Evolutionary conservation across 371 early-diverging fungal species (phyloP), one percentile per base, ranked within the genome.

Genomic region (Rhizopus arrhizus): DNA sequence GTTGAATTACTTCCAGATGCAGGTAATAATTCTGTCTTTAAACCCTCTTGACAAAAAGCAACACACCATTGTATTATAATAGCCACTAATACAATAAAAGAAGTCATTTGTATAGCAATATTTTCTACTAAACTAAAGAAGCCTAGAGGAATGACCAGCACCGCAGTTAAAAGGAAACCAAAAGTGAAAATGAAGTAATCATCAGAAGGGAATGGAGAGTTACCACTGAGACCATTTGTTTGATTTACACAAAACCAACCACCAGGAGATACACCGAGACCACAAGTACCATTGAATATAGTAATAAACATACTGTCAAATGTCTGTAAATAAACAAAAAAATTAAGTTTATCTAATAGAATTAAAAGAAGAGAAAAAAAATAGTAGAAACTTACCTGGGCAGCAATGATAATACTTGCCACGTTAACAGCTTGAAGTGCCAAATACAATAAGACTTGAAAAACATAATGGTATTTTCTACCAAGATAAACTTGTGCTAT

Each of bases 371-470:
- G 28, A 13, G 9, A 28, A 46, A 35, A 33, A 13, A n/a, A 28
- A 46, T 22, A 11, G 7, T 35, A 12, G 5, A 15, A 15, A 10
- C 15, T 51, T 59, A 84, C 79, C 70, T 87, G 87, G 3, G 83
- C 69, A 34, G 85, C 82, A 31, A 84, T 57, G n/a, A 86, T 80
- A 43, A 87, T 87, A 33, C 84, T 84, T 0, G 86, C 77, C 8
- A 87, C 69, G 52, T 82, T 85, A 56, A 83, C 78, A 2, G 86
- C 77, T 64, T 87, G 85, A 56, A 87, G 69, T 12, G 87, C 72
- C 31, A 85, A 61, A 49, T 74, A 86, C 10, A 86, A 67, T 40
- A 80, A 59, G 11, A 83, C 12, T 53, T 87, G 87, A 32, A 83
- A 75, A 16, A 84, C 54, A 32, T 74, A 72, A 45, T 85, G 82